Base-by-base conservation (phyloP, 1,284 basidiomycete genomes). In the Marasmius sp. region DNA sequence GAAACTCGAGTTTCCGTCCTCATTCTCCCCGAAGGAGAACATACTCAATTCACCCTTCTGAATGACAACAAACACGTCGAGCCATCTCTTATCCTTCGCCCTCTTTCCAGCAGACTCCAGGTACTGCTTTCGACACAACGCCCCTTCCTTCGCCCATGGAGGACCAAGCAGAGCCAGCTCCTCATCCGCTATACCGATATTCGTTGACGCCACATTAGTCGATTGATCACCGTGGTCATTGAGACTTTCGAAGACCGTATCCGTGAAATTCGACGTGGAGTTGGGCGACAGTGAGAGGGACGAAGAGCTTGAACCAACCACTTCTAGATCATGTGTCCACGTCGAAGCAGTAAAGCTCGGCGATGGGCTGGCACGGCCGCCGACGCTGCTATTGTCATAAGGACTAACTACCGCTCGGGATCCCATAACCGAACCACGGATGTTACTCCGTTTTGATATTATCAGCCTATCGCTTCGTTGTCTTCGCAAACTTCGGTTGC, bases 101-200 rank as follows among this genome's bases (percentile, higher is more conserved):
- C 94, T 81, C 73, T 93, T 95, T 10, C 89, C 89, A 0, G 85
- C 80, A 3, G 85, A 83, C 71, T 98, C 96, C 88, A 92, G 96
- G 73, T 97, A 97, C 66, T 95, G 91, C 73, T 98, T 98, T 38
- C 95, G 88, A 66, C 89, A 91, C 3, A 99, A 84, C 80, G 96
- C 91, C 14, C 97, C 97, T 75, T 99, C 97, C 75, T 99, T 99
- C 0, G 97, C 97, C 97, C 97, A 99, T 0, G 97, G 97, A 3
- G 97, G 89, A 27, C 97, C 97, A 11, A 97, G 85, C 39, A 98
- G 80, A 0, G 97, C 96, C 11, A 98, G 82, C 75, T 98, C 95
- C 71, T 98, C 95, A 71, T 98, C 96, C 5, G 89, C 88, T 63
- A 97, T 91, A 64, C 92, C 92, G 68, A 93, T 89, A 34, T 83